Conservation (phyloP, 2,329 filamentous ascomycete species). For the Alternaria gansuensis region DNA sequence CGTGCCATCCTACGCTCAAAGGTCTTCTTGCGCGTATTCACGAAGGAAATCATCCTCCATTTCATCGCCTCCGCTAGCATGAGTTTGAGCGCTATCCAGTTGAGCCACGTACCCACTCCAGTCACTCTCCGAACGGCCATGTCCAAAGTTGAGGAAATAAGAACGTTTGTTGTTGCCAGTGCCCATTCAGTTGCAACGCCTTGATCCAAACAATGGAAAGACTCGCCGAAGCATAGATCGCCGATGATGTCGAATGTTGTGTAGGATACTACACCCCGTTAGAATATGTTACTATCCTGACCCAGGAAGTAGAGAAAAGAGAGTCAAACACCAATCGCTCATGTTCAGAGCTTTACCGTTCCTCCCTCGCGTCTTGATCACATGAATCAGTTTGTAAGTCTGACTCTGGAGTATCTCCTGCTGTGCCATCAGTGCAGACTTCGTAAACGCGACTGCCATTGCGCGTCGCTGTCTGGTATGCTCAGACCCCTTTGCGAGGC, state of each 20-base stretch:
- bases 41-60: constrained; percentile 1
- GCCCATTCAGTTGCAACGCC: constrained; percentile 9
- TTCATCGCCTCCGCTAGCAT: constrained; percentile 2
- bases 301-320: neutral
- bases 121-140: constrained; percentile 5
- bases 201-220: constrained; percentile 4
- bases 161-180: neutral
- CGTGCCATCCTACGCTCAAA: neutral
- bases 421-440: neutral
- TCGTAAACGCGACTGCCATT: constrained; percentile 5
- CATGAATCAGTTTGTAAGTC: neutral
- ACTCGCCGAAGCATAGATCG: constrained; percentile 7
- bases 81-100: neutral
- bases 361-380: neutral
- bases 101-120: constrained; percentile 2
- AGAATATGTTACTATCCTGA: neutral
- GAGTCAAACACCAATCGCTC: constrained; percentile 1
- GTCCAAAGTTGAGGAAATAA: neutral
- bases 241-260: constrained; percentile 9
- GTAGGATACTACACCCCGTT: neutral
- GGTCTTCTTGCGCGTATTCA: constrained; percentile 1
- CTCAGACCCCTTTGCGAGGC: constrained; percentile 3
- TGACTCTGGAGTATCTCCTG: constrained; percentile 4
- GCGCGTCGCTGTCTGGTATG: constrained; percentile 7
- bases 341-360: neutral